Percentiles rank a stretch among this genome's conserved stretches.
Conservation (phyloP, 805 yeast genomes). For the Pachysolen tannophilus region DNA sequence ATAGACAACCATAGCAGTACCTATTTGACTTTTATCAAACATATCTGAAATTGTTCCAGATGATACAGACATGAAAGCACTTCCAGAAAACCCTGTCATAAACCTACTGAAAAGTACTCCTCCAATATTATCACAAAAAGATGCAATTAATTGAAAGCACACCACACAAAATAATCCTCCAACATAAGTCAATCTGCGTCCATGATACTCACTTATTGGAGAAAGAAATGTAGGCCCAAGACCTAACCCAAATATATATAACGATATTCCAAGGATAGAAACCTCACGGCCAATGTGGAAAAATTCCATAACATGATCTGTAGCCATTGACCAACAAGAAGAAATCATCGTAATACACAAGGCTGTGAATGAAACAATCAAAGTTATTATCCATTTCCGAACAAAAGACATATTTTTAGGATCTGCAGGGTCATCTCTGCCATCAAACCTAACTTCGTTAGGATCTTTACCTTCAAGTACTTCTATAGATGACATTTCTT, state of each 20-base stretch:
- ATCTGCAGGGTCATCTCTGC: conserved; percentile 3
- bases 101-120: conserved; percentile 60
- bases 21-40: conserved; percentile 52
- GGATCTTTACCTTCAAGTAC: no score
- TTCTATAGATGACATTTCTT: no score
- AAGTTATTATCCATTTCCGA: conserved; percentile 51
- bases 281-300: conserved; percentile 52
- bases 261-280: conserved; percentile 47
- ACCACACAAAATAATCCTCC: conserved; percentile 36
- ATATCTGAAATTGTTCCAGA: conserved; percentile 75
- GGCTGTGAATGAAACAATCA: conserved; percentile 45
- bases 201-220: conserved; percentile 51
- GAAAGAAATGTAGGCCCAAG: conserved; percentile 55
- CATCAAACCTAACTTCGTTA: background rate
- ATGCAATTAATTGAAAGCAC: conserved; percentile 46
- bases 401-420: conserved; percentile 26
- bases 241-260: conserved; percentile 57
- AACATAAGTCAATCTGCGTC: conserved; percentile 45
- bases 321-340: conserved; percentile 58
- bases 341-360: conserved; percentile 62
- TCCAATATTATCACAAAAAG: conserved; percentile 49
- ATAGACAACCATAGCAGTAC: conserved; percentile 61
- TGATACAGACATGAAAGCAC: conserved; percentile 67
- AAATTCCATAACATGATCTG: conserved; percentile 36
- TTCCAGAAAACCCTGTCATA: conserved; percentile 65